Base-by-base conservation (phyloP, 2,329 filamentous ascomycete genomes). In the Aspergillus fumigatus region DNA sequence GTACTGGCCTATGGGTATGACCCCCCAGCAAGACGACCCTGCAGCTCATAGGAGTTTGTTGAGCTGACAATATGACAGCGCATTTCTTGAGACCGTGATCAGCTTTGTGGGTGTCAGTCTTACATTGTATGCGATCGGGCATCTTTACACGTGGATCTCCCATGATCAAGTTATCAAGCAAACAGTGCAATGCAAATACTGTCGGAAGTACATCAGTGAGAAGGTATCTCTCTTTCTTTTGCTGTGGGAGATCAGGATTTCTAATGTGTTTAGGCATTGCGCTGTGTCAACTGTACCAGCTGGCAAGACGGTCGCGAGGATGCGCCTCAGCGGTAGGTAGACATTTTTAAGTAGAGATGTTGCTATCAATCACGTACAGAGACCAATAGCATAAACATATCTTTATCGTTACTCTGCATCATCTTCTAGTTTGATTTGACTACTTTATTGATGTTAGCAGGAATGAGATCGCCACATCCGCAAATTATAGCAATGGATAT, bases 161-260 rank as follows among this genome's bases (percentile, higher is more conserved):
- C 78, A 81, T 10, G 87, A 90, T 52, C 82, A 84, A 14, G 87
- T 90, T 60, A 88, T 90, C 69, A 90, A 89, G 75, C 84, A 82
- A 62, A 84, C 82, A 26, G 79, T 85, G 52, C 88, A 85, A 72
- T 91, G 88, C 74, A 82, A 77, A 66, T 90, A 70, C 35, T 70
- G 68, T 51, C 63, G 52, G 48, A 68, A 72, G 50, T 70, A 74
- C 25, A 84, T 88, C 56, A 86, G 81, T 64, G 80, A 83, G 52
- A 85, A 86, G 80, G 86, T 85, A 55, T 25, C 29, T 29, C 14
- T 7, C 2, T 21, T 6, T 41, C 9, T 10, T 8, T 29, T 6
- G 7, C 9, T 4, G 26, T 23, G 2, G 4, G 26, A 3, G 6
- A n/a, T 48, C 4, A 3, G 14, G 10, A 47, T 14, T 56, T 25